A percentile compares a stretch with the other conserved stretches of the same genome.
Evolutionary conservation across 2,329 filamentous ascomycete species (phyloP).

Genomic region (Phialemoniopsis sp.): DNA sequence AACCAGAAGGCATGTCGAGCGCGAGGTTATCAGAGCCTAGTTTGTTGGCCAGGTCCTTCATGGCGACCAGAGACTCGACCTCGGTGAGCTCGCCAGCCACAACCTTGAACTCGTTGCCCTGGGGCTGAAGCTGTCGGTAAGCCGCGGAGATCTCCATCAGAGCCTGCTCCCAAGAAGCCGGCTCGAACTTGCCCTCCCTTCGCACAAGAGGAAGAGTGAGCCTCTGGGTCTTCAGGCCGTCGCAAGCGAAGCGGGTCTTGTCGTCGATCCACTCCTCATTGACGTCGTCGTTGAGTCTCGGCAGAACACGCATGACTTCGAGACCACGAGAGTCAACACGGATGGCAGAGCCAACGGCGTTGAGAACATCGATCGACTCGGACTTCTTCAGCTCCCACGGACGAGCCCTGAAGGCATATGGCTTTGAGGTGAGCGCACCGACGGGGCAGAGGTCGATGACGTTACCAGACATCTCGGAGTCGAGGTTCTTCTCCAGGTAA

Average conservation of each 20-base stretch:
- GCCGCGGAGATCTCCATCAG: slow-evolving; percentile 81
- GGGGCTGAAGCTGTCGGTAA: slow-evolving; percentile 73
- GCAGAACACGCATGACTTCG: slow-evolving; percentile 92
- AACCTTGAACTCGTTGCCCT: slow-evolving; percentile 93
- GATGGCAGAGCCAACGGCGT: slow-evolving; percentile 91
- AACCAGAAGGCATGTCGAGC: slow-evolving; percentile 83
- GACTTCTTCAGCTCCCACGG: slow-evolving; percentile 97
- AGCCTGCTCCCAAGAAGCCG: slow-evolving; percentile 93
- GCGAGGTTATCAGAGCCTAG: slow-evolving; percentile 95
- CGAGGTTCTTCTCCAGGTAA: slow-evolving; percentile 90
- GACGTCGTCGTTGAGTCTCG: slow-evolving; percentile 92
- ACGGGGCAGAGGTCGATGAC: slow-evolving; percentile 98
- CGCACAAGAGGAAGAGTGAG: slow-evolving; percentile 89
- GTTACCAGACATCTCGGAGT: slow-evolving; percentile 93
- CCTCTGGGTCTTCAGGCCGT: slow-evolving; percentile 93
- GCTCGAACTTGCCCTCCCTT: slow-evolving; percentile 84
- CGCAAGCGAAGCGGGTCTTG: slow-evolving; percentile 94
- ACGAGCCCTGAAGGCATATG: slow-evolving; percentile 93
- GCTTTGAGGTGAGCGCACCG: slow-evolving; percentile 93
- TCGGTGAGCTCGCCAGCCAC: slow-evolving; percentile 89
- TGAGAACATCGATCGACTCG: slow-evolving; percentile 91
- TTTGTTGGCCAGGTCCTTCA: slow-evolving; percentile 96
- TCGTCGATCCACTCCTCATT: slow-evolving; percentile 99
- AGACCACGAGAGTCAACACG: slow-evolving; percentile 88
- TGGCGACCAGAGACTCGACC: slow-evolving; percentile 87